These are phyloP conservation scores for Colletotrichum caudatum DNA, from an alignment of 2,329 filamentous ascomycete genomes.

Conservation along the genomic window DNA sequence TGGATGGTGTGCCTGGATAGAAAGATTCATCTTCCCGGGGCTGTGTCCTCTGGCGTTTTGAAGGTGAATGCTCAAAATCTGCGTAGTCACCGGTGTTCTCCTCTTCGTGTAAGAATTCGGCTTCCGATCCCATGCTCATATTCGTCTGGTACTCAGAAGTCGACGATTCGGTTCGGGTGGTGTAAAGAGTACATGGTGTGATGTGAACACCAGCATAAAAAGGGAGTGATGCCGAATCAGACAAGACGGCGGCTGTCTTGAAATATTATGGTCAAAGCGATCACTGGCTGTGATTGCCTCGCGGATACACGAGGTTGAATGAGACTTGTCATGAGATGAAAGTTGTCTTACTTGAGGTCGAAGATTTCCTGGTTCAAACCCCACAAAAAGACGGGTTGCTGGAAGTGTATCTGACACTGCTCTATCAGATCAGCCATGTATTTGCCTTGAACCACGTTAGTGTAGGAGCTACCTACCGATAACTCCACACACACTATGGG, in stretches of 20 bases:
- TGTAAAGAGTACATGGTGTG: constrained; percentile 33
- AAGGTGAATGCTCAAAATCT: not conserved
- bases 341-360: constrained; percentile 1
- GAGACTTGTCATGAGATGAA: constrained; percentile 11
- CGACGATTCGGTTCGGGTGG: constrained; percentile 27
- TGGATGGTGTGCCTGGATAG: not conserved
- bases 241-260: not conserved
- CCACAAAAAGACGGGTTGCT: not conserved
- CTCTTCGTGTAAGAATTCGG: constrained; percentile 37
- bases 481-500: constrained; percentile 2
- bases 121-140: constrained; percentile 49
- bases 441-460: not conserved
- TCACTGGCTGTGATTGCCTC: constrained; percentile 20
- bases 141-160: constrained; percentile 23
- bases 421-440: not conserved
- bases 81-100: not conserved
- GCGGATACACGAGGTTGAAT: constrained; percentile 12
- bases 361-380: constrained; percentile 30
- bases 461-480: not conserved
- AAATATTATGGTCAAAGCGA: not conserved
- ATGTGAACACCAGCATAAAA: constrained; percentile 10
- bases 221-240: constrained; percentile 1
- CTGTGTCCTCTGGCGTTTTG: constrained; percentile 2
- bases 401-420: not conserved
- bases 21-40: not conserved